Conservation (phyloP, 2,329 filamentous ascomycete genomes). For the Colletotrichum orbiculare region DNA sequence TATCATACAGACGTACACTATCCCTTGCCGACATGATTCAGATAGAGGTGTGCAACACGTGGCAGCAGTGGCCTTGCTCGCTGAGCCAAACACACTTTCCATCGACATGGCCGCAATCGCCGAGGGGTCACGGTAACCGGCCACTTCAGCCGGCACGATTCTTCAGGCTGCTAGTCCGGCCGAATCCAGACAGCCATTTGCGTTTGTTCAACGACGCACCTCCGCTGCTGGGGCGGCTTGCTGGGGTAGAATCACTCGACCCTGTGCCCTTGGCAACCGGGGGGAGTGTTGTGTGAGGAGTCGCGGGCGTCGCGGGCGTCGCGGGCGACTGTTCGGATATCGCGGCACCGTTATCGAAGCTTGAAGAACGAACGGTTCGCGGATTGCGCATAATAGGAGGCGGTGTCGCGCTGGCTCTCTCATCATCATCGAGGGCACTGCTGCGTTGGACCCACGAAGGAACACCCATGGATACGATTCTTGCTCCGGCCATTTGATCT, state of each 20-base stretch:
- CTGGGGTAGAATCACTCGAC: slow-evolving; percentile 14
- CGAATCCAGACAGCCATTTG: slow-evolving; percentile 48
- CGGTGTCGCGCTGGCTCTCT: slow-evolving; percentile 62
- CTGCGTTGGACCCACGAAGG: slow-evolving; percentile 53
- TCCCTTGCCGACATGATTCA: no score
- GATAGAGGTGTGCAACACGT: no score
- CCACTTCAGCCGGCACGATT: slow-evolving; percentile 39
- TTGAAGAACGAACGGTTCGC: slow-evolving; percentile 33
- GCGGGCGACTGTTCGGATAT: slow-evolving; percentile 8
- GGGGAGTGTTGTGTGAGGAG: slow-evolving; percentile 1
- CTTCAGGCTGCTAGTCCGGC: slow-evolving; percentile 44
- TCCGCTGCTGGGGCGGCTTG: slow-evolving; percentile 26
- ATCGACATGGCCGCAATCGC: not conserved
- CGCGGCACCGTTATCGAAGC: slow-evolving; percentile 32
- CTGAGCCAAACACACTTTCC: not conserved
- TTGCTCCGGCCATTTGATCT: slow-evolving; percentile 32
- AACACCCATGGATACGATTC: slow-evolving; percentile 46
- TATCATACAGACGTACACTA: no score
- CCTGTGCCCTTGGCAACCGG: slow-evolving; percentile 15
- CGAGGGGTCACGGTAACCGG: not conserved
- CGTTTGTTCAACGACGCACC: slow-evolving; percentile 35
- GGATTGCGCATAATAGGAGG: slow-evolving; percentile 65
- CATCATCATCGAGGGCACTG: slow-evolving; percentile 54
- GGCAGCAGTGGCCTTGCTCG: not conserved
- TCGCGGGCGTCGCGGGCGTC: slow-evolving; percentile 12